A percentile compares a stretch with the other conserved stretches of the same genome.
Evolutionary conservation across 23 red algal species (phyloP).

Genomic region (Gracilaria domingensis): DNA sequence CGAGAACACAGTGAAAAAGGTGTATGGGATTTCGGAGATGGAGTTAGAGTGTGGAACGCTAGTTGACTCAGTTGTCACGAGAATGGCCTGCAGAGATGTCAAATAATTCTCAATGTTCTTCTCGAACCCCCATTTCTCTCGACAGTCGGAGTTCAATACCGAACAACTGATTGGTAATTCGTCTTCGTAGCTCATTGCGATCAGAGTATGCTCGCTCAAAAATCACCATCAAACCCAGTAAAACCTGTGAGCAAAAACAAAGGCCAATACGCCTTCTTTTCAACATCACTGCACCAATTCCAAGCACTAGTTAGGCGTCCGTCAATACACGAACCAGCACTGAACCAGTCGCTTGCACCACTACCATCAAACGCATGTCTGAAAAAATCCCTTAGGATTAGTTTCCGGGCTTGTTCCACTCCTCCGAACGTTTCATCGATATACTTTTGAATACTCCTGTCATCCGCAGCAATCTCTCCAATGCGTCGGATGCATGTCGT

Average conservation of each 20-base stretch:
- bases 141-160: not conserved
- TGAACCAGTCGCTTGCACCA: constrained; percentile 76
- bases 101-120: constrained; percentile 23
- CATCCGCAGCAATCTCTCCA: constrained; percentile 38
- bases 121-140: not conserved
- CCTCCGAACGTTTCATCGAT: constrained; percentile 71
- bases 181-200: not conserved
- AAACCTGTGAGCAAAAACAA: constrained; percentile 84
- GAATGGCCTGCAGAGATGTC: constrained; percentile 72
- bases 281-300: constrained; percentile 83
- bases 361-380: constrained; percentile 88
- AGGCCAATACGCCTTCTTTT: constrained; percentile 76
- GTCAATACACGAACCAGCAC: constrained; percentile 85
- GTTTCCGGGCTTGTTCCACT: constrained; percentile 48
- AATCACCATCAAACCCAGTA: constrained; percentile 76
- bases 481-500: constrained; percentile 36
- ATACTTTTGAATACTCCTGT: constrained; percentile 47
- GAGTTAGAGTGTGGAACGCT: constrained; percentile 27
- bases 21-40: constrained; percentile 43
- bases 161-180: constrained; percentile 18
- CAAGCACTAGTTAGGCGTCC: constrained; percentile 80
- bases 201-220: constrained; percentile 12
- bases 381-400: constrained; percentile 82
- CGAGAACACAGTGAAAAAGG: not conserved
- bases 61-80: constrained; percentile 61